phyloP scores from a whole-genome alignment of 371 early-diverging fungal genomes.

The Rhizopus microsporus region DNA sequence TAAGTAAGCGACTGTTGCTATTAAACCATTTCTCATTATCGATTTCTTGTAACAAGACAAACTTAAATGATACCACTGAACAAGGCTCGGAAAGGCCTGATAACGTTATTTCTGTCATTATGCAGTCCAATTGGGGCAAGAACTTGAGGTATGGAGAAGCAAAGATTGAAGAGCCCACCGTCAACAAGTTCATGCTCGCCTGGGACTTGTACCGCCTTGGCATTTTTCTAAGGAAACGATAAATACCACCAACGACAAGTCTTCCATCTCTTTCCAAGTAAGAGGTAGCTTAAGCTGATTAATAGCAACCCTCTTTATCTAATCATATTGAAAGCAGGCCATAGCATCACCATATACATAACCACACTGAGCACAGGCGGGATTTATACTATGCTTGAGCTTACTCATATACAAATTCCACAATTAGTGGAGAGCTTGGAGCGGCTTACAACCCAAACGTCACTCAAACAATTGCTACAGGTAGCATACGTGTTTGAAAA shows the following conservation, averaged over 20 bases:
- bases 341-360: conserved; percentile 7
- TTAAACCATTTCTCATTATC: conserved; percentile 3
- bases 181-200: conserved; percentile 12
- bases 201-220: conserved; percentile 17
- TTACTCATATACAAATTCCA: conserved; percentile 7
- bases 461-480: conserved; percentile 4
- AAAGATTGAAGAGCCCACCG: conserved; percentile 15
- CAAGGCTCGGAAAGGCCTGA: conserved; percentile 10
- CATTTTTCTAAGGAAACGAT: conserved; percentile 13
- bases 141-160: conserved; percentile 17
- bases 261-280: conserved; percentile 9
- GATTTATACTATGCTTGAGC: conserved; percentile 8
- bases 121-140: conserved; percentile 5
- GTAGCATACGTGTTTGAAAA: conserved; percentile 12
- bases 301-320: conserved; percentile 3
- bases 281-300: conserved; percentile 12
- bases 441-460: neutral
- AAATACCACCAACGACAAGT: conserved; percentile 2
- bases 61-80: conserved; percentile 6
- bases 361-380: neutral
- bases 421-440: conserved; percentile 8
- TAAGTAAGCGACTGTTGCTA: conserved; percentile 6
- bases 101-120: conserved; percentile 14
- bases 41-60: conserved; percentile 13
- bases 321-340: conserved; percentile 11